Evolutionary conservation across 2,329 filamentous ascomycete species (phyloP), one percentile per base, ranked within the genome.

Genomic region (Acephala macrosclerotiorum): DNA sequence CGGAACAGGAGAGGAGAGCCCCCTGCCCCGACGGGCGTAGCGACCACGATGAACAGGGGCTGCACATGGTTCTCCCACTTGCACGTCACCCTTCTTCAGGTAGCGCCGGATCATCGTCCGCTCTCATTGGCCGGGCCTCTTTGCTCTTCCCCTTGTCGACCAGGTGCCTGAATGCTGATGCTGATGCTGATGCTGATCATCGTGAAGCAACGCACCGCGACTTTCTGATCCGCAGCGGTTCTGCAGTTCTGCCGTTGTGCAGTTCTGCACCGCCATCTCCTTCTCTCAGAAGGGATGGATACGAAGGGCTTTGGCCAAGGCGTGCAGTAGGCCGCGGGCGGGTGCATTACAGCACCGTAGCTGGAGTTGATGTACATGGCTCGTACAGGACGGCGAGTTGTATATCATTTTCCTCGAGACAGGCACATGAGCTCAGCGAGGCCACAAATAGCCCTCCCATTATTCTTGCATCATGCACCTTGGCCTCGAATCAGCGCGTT

Each of bases 381-480:
- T 5, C 4, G 29, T 4, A 33, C 29, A 33, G 29, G 29, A 33
- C 29, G 29, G 11, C n/a, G 45, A 49, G 25, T 8, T 25, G 16
- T 57, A 14, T 16, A 57, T 38, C 55, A 38, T 57, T 29, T 57
- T 38, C 55, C 33, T 57, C 55, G 18, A 29, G 38, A 14, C 45
- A n/a, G 49, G 29, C 55, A 57, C 55, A 57, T 57, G 55, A 57
- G 20, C 55, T 57, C 55, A n/a, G 55, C 22, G 29, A 35, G 8
- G 1, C 55, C 55, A 57, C 18, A 57, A 57, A 57, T 57, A 57
- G 55, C 29, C 49, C 49, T 53, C 49, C 22, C n/a, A n/a, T n/a
- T n/a, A 53, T 53, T 53, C 49, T 53, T 53, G 49, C 49, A 53
- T 53, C 11, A 53, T 53, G 49, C 49, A 53, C 25, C 49, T 33